Evolutionary conservation across 495 filamentous ascomycete species (phyloP), one percentile per base, ranked within the genome.

Genomic region (Penicillium waksmanii): DNA sequence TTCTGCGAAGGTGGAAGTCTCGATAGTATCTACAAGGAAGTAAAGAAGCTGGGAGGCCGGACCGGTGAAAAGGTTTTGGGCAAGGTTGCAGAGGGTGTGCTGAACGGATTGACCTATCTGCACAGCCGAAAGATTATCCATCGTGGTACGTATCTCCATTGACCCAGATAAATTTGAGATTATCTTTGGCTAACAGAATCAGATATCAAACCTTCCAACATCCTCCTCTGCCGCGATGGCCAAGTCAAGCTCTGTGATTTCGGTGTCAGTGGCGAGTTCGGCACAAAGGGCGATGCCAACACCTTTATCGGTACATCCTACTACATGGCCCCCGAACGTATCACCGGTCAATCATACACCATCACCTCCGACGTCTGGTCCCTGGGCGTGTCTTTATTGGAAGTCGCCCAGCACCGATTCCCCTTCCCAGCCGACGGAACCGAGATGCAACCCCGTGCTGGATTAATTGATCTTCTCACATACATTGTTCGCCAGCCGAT

Each of bases 301-400:
- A 98, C 95, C 5, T 98, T 98, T 69, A 98, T 98, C 70, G 95
- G 95, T 23, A 98, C 95, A 35, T 96, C 91, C 18, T 98, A 98
- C 74, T 98, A 98, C 79, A 98, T 98, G 95, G 96, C 95, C 5
- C 95, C 95, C 0, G 95, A 98, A 73, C 89, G 95, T 47, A 98
- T 98, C 73, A 97, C 93, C 2, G 95, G 95, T 51, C 91, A 97
- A 77, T 91, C 88, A 15, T 98, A 98, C 73, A 98, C 96, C 54
- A 98, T 98, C 75, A 98, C 93, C 2, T 96, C 91, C 3, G 95
- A 98, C 66, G 95, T 98, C 54, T 98, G 95, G 95, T 96, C 92
- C 13, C 85, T 96, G 11, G 95, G 95, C 61, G 95, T 98, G 56
- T 97, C 96, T 3, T 78, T 98, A 47, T 86, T 98, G 40, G 95